Conservation (phyloP, 2,329 filamentous ascomycete species). For the Stylonectria norvegica region DNA sequence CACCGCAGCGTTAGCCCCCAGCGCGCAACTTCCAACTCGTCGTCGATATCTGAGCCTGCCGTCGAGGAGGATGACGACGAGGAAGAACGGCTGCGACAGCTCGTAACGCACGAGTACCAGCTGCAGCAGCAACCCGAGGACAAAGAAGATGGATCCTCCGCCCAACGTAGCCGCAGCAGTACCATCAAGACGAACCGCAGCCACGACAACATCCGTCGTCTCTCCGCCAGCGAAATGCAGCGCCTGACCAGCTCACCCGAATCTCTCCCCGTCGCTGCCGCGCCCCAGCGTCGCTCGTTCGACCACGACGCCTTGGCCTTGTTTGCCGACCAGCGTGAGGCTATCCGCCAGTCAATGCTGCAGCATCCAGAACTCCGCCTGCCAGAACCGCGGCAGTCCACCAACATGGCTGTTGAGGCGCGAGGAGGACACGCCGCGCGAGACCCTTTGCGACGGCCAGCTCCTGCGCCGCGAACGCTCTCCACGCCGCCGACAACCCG, state of each 20-base stretch:
- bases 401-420: slow-evolving; percentile 25
- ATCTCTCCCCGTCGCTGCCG: slow-evolving; percentile 53
- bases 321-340: slow-evolving; percentile 28
- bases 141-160: slow-evolving; percentile 10
- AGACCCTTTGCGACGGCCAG: slow-evolving; percentile 31
- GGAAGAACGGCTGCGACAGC: slow-evolving; percentile 3
- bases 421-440: slow-evolving; percentile 11
- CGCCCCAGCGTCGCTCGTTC: slow-evolving; percentile 36
- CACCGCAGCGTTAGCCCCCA: slow-evolving; percentile 20
- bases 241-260: slow-evolving; percentile 55
- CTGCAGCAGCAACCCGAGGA: slow-evolving; percentile 1
- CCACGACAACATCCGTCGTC: slow-evolving; percentile 47
- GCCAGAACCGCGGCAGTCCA: slow-evolving; percentile 18
- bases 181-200: slow-evolving; percentile 31
- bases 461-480: slow-evolving; percentile 40
- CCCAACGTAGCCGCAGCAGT: slow-evolving; percentile 28
- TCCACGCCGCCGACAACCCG: slow-evolving; percentile 52
- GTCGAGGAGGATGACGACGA: slow-evolving; percentile 10
- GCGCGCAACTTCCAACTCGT: slow-evolving; percentile 25
- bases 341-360: slow-evolving; percentile 28
- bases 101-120: slow-evolving; percentile 1
- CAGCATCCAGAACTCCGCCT: slow-evolving; percentile 24
- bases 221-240: slow-evolving; percentile 58
- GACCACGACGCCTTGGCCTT: slow-evolving; percentile 35
- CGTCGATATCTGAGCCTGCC: slow-evolving; percentile 30